Base-by-base conservation (phyloP, 352 stramenopile genomes). In the Phytopythium montanum region DNA sequence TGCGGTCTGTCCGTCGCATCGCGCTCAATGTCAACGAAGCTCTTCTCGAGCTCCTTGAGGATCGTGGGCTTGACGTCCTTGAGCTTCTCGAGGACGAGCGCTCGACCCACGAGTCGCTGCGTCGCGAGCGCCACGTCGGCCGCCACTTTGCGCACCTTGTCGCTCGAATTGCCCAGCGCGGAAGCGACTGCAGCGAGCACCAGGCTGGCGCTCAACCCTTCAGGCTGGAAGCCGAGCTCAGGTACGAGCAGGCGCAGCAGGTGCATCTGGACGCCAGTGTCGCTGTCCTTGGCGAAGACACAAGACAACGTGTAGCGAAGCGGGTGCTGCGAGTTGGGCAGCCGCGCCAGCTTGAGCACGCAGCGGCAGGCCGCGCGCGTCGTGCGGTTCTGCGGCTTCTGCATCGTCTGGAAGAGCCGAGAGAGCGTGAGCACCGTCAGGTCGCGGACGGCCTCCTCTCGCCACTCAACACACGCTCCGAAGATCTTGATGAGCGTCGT, bases 11-110 rank as follows among this genome's bases (percentile, higher is more conserved):
- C 73, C 13, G 62, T 46, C 19, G 72, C 64, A 26, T 69, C 68
- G 14, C 79, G 53, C 12, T 85, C 77, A 23, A 65, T 57, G 16
- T 91, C 78, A 16, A 87, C 79, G 66, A 94, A 92, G 62, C 76
- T 89, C 64, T 92, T 92, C 60, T 94, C 85, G 10, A 94, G 74
- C 50, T 94, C 83, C 46, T 90, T 92, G 8, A 92, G 66, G n/a
- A 76, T 92, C 56, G 85, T 69, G 12, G 82, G 64, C 59, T 91
- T 92, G 56, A 92, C 75, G 52, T 81, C 82, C 68, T 86, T 75
- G 31, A 94, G 80, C 31, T 78, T 75, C 56, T 74, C 65, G 5
- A 94, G 65, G 44, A 94, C 80, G 29, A 80, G 76, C 21, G 78
- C 75, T 49, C 88, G 85, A 42, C 85, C 85, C n/a, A 91, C 67